These are phyloP conservation scores for Conticribra guillardii DNA, from an alignment of 108 stramenopile species.

Conservation along the genomic window DNA sequence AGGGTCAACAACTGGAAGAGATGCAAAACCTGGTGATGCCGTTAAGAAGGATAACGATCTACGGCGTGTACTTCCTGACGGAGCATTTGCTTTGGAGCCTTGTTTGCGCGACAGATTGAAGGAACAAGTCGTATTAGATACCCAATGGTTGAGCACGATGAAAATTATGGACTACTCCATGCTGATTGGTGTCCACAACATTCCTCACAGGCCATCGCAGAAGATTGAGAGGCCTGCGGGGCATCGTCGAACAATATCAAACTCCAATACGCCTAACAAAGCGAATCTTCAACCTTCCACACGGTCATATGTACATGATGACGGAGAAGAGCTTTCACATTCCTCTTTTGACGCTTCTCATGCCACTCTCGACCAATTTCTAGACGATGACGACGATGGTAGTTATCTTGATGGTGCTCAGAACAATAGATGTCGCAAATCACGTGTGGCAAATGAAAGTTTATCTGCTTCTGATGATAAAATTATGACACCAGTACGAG, in stretches of 20 bases:
- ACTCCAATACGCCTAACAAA: neutral
- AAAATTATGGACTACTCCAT: conserved; percentile 97
- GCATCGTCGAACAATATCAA: conserved; percentile 1
- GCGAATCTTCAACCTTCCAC: too few relatives aligned
- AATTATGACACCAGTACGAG: conserved; percentile 8
- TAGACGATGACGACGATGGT: conserved; percentile 80
- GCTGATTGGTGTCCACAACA: conserved; percentile 91
- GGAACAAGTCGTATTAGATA: conserved; percentile 77
- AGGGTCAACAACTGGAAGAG: conserved; percentile 82
- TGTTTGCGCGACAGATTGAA: conserved; percentile 60
- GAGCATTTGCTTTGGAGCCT: conserved; percentile 67
- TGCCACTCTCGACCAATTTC: conserved; percentile 42
- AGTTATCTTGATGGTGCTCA: conserved; percentile 77
- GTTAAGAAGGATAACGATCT: conserved; percentile 95
- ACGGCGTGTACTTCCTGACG: conserved; percentile 54
- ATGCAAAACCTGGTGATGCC: conserved; percentile 80
- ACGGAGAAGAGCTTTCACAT: conserved; percentile 25
- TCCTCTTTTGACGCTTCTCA: conserved; percentile 40
- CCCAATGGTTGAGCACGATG: conserved; percentile 76
- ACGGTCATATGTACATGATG: conserved; percentile 4
- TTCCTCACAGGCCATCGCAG: conserved; percentile 50
- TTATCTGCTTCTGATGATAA: conserved; percentile 17
- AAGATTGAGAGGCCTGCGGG: too few relatives aligned
- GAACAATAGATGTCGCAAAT: conserved; percentile 9
- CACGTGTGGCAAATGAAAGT: conserved; percentile 16